phyloP scores from a whole-genome alignment of 345 rosid species.

The Eucalyptus paniculata region DNA sequence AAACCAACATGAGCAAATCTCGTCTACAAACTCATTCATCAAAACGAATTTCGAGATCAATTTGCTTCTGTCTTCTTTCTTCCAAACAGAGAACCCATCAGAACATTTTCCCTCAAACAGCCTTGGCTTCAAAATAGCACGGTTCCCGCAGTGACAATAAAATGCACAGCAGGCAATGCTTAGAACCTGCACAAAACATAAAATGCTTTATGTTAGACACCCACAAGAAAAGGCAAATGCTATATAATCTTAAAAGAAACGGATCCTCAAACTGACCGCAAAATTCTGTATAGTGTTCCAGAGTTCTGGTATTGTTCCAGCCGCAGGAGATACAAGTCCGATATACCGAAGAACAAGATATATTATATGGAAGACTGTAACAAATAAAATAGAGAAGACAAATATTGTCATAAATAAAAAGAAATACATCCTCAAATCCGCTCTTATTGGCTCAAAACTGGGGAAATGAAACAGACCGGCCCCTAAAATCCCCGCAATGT shows the following conservation, averaged over 20 bases:
- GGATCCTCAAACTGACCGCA: constrained; percentile 44
- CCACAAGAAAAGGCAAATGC: neutral
- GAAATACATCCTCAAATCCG: constrained; percentile 96
- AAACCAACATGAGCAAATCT: constrained; percentile 96
- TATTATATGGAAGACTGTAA: constrained; percentile 81
- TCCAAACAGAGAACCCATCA: constrained; percentile 65
- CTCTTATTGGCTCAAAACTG: constrained; percentile 96
- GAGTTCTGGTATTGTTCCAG: constrained; percentile 84
- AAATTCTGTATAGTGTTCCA: constrained; percentile 86
- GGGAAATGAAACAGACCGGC: constrained; percentile 98
- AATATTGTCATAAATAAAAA: constrained; percentile 82
- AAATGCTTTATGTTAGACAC: neutral
- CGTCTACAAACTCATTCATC: constrained; percentile 78
- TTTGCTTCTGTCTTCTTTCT: constrained; percentile 46
- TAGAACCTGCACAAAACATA: constrained; percentile 49
- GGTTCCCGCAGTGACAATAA: constrained; percentile 95
- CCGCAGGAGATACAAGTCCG: constrained; percentile 91
- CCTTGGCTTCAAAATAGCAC: constrained; percentile 55
- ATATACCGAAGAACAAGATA: constrained; percentile 84
- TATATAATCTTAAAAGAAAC: neutral
- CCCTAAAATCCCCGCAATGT: constrained; percentile 91
- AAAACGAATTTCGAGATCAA: constrained; percentile 64
- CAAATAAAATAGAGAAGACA: constrained; percentile 75
- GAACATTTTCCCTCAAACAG: constrained; percentile 28
- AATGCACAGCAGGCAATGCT: constrained; percentile 95